Conservation (phyloP, 2,329 filamentous ascomycete genomes). For the Penicillium sp. region DNA sequence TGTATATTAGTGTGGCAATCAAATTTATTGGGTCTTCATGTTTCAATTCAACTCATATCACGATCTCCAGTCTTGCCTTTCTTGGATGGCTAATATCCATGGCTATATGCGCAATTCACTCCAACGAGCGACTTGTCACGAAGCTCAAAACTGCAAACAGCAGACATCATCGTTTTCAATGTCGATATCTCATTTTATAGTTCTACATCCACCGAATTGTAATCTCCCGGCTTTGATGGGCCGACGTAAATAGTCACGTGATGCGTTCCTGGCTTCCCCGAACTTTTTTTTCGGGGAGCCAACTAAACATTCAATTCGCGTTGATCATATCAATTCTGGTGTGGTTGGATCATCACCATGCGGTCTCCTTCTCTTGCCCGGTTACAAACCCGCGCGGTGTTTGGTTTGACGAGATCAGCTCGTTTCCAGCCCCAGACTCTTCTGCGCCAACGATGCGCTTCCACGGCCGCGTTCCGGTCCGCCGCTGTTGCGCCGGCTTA, state of each 20-base stretch:
- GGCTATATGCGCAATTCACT: background rate
- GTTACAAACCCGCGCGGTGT: conserved; percentile 38
- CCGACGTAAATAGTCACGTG: conserved; percentile 28
- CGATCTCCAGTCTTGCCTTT: conserved; percentile 6
- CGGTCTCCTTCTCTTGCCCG: conserved; percentile 41
- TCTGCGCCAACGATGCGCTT: conserved; percentile 39
- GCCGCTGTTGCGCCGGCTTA: conserved; percentile 31
- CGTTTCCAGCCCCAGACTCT: conserved; percentile 36
- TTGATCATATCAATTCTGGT: conserved; percentile 26
- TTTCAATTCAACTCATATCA: conserved; percentile 13
- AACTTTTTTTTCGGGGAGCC: conserved; percentile 36
- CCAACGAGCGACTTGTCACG: background rate
- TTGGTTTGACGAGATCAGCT: conserved; percentile 34
- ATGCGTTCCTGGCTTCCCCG: conserved; percentile 34
- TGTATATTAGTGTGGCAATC: conserved; percentile 25
- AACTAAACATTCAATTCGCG: conserved; percentile 23
- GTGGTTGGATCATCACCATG: conserved; percentile 33
- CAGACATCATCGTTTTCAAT: background rate
- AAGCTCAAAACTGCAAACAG: background rate
- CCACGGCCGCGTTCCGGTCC: conserved; percentile 35
- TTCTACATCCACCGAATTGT: background rate
- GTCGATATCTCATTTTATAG: background rate
- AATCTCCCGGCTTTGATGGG: conserved; percentile 20
- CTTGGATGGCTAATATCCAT: background rate
- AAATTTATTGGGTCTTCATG: conserved; percentile 13